Conservation (phyloP, 306 rosid genomes). For the Prunus mongolica region DNA sequence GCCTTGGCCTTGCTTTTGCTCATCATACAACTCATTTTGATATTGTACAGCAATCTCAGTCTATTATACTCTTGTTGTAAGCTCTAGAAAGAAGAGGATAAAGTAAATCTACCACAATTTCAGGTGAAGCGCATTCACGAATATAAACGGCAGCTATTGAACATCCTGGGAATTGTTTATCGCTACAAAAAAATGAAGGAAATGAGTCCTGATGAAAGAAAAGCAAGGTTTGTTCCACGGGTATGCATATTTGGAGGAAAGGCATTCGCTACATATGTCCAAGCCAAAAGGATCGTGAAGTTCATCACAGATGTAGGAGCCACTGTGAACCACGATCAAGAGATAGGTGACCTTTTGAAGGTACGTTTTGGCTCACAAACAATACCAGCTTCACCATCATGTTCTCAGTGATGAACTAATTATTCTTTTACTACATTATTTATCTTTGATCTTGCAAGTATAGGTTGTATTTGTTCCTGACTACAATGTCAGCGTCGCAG, state of each 20-base stretch:
- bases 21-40: not conserved
- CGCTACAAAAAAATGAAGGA: constrained; percentile 98
- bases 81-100: no score
- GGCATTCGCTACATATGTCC: constrained; percentile 89
- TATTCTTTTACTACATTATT: no score
- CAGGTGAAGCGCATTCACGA: constrained; percentile 99
- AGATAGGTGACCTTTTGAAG: constrained; percentile 92
- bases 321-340: constrained; percentile 81
- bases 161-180: constrained; percentile 86
- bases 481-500: constrained; percentile 95
- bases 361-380: constrained; percentile 25
- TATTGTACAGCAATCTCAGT: not conserved
- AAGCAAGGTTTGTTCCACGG: constrained; percentile 74
- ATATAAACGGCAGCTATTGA: constrained; percentile 84
- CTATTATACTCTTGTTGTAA: no score
- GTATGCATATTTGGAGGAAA: constrained; percentile 98
- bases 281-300: constrained; percentile 98
- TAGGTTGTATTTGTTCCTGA: constrained; percentile 95
- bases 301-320: constrained; percentile 92
- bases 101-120: not conserved
- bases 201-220: constrained; percentile 70
- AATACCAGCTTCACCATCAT: no score
- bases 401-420: no score
- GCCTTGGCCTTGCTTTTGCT: not conserved
- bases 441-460: not conserved